Conservation (phyloP, 2,329 filamentous ascomycete genomes). For the Colletotrichum destructivum region DNA sequence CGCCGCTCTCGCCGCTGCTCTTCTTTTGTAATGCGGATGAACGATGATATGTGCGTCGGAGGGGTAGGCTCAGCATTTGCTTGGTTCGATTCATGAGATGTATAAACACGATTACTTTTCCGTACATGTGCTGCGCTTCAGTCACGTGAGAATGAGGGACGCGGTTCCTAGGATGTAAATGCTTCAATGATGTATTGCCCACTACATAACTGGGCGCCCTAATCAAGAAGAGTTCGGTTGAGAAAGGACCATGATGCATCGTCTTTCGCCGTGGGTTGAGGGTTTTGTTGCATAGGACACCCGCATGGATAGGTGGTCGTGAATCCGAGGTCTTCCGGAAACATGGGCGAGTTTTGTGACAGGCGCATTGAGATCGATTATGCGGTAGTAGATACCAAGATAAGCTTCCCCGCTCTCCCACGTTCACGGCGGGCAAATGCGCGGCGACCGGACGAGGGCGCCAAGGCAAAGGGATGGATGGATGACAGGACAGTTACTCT, state of each 20-base stretch:
- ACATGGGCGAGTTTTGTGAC: background rate
- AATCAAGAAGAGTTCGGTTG: background rate
- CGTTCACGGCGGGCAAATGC: constrained; percentile 1
- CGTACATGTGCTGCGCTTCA: constrained; percentile 11
- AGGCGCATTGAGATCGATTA: background rate
- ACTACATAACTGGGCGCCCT: background rate
- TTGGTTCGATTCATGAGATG: constrained; percentile 3
- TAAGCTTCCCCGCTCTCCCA: background rate
- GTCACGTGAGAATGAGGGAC: background rate
- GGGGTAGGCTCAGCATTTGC: background rate
- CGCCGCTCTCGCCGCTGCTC: constrained; percentile 44
- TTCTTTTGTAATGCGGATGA: constrained; percentile 27
- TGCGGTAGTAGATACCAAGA: background rate
- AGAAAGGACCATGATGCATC: background rate
- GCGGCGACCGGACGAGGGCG: constrained; percentile 4
- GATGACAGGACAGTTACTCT: constrained; percentile 8
- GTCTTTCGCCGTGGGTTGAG: background rate
- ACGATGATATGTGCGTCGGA: background rate
- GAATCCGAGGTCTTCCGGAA: background rate
- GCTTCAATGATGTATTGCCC: background rate
- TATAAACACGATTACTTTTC: constrained; percentile 7
- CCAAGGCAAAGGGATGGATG: constrained; percentile 14
- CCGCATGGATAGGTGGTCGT: background rate
- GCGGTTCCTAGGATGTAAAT: background rate
- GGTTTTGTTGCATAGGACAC: background rate